Evolutionary conservation across 129 eudicot species (phyloP).

Genomic region (Dittrichia graveolens): DNA sequence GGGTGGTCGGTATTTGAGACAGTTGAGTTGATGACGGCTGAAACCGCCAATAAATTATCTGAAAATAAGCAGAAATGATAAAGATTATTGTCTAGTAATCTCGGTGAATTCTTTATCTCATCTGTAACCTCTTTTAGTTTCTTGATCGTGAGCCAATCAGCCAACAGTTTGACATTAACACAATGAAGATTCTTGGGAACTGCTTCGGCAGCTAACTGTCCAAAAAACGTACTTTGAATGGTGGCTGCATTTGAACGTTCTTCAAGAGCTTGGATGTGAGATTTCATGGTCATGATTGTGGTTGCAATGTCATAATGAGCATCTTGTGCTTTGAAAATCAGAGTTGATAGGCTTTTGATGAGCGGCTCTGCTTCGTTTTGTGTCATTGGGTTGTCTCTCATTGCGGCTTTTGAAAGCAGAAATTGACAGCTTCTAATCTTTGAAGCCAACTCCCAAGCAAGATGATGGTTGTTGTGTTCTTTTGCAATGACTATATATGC

Average conservation of each 20-base stretch:
- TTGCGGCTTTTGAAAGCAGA: slow-evolving; percentile 79
- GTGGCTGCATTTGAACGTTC: slow-evolving; percentile 85
- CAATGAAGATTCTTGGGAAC: slow-evolving; percentile 79
- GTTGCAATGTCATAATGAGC: slow-evolving; percentile 91
- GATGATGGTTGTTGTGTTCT: slow-evolving; percentile 76
- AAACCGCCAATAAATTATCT: slow-evolving; percentile 69
- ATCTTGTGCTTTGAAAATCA: slow-evolving; percentile 82
- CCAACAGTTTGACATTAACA: slow-evolving; percentile 52
- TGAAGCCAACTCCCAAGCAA: slow-evolving; percentile 75
- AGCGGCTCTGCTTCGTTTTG: slow-evolving; percentile 72
- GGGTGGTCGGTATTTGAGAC: slow-evolving; percentile 75
- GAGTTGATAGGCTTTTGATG: slow-evolving; percentile 60
- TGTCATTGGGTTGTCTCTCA: slow-evolving; percentile 66
- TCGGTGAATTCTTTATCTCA: slow-evolving; percentile 64
- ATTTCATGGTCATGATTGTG: slow-evolving; percentile 86
- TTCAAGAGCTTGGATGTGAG: slow-evolving; percentile 88
- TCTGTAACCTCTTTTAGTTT: slow-evolving; percentile 39
- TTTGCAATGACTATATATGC: slow-evolving; percentile 76
- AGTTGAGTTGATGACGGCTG: slow-evolving; percentile 85
- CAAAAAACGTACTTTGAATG: slow-evolving; percentile 71
- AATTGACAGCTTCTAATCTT: slow-evolving; percentile 72
- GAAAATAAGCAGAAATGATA: slow-evolving; percentile 86
- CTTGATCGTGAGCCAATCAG: slow-evolving; percentile 59
- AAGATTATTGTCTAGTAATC: slow-evolving; percentile 70
- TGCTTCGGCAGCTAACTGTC: slow-evolving; percentile 75